Percentiles rank a stretch among this genome's conserved stretches.
Conservation (phyloP, 148 eudicot genomes). For the Vaccinium corymbosum region DNA sequence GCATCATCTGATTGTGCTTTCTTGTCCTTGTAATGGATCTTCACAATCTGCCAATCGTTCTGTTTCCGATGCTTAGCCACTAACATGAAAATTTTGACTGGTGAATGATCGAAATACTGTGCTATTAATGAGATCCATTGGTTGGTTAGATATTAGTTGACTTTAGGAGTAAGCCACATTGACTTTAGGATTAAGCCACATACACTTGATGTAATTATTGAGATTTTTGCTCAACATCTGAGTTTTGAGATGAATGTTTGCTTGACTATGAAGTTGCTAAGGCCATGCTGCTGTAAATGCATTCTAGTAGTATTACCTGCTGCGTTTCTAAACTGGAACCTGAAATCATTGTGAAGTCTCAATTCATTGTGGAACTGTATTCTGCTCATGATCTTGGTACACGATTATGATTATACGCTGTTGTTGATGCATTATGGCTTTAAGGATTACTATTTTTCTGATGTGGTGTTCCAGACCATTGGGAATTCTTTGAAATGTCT, state of each 20-base stretch:
- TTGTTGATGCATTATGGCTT: too few relatives aligned
- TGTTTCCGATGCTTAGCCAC: background rate
- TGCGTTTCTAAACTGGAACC: too few relatives aligned
- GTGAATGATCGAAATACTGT: background rate
- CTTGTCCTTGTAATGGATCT: background rate
- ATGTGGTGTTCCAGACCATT: too few relatives aligned
- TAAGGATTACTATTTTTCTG: too few relatives aligned
- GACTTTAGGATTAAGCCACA: background rate
- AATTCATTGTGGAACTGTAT: too few relatives aligned
- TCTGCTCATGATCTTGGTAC: too few relatives aligned
- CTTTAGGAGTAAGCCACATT: background rate
- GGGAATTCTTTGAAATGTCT: too few relatives aligned
- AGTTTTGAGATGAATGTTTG: slow-evolving; percentile 1
- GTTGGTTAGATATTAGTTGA: background rate
- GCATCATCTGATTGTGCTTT: background rate
- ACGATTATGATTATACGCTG: too few relatives aligned
- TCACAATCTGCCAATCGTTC: background rate
- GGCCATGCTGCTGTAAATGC: background rate
- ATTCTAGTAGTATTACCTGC: too few relatives aligned
- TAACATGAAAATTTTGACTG: background rate
- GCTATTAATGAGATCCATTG: background rate
- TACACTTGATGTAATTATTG: background rate
- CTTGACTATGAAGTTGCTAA: background rate
- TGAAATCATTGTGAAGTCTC: too few relatives aligned
- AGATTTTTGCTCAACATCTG: background rate